Conservation (phyloP, 1,284 basidiomycete genomes). For the Sporisorium scitamineum region DNA sequence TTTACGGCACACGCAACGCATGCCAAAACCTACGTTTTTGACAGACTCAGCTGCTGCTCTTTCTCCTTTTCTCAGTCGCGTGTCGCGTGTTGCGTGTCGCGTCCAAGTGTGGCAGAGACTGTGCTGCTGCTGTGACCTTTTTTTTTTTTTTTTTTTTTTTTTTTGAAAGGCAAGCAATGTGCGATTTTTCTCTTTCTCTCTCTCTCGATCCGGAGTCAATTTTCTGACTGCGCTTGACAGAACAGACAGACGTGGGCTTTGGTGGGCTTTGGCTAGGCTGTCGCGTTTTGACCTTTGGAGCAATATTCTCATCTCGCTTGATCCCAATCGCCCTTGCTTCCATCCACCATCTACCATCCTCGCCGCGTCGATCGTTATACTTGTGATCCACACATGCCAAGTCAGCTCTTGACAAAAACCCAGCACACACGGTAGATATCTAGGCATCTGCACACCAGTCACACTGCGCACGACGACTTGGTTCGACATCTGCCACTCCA, state of each 20-base stretch:
- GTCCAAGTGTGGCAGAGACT: slow-evolving; percentile 9
- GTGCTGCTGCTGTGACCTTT: neutral
- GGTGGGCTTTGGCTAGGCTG: no score
- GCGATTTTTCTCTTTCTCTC: no score
- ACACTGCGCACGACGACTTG: neutral
- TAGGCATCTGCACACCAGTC: neutral
- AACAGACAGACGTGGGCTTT: neutral
- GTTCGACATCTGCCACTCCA: neutral
- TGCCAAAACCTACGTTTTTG: slow-evolving; percentile 1
- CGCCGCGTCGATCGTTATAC: neutral
- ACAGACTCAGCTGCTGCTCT: slow-evolving; percentile 7
- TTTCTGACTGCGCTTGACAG: neutral
- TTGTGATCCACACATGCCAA: neutral
- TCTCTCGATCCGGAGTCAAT: no score
- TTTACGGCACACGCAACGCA: slow-evolving; percentile 2
- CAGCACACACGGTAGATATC: no score
- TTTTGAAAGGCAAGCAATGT: no score
- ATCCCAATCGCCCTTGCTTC: neutral
- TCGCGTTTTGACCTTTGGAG: slow-evolving; percentile 9
- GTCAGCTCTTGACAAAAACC: neutral
- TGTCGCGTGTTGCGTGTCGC: slow-evolving; percentile 30
- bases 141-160: no score
- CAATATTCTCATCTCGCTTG: neutral
- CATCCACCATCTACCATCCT: neutral
- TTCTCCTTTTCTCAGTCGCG: slow-evolving; percentile 23